Evolutionary conservation across 805 yeast species (phyloP), one percentile per base, ranked within the genome.

Genomic region (Schwanniomyces yamadae): DNA sequence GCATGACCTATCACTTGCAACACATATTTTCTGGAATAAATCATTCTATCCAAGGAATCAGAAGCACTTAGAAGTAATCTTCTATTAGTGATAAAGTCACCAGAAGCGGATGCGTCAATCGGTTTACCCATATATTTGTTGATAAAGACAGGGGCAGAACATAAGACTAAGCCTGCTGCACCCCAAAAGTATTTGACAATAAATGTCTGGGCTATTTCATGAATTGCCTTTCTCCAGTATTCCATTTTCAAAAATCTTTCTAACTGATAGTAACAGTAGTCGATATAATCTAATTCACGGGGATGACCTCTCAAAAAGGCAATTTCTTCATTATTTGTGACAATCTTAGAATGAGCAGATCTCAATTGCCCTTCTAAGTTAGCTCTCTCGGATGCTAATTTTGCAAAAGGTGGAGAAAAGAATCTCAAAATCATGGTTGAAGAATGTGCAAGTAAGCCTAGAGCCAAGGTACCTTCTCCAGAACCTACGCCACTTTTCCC

Each of bases 121-220:
- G 51, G 59, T 33, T 61, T 57, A 22, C 78, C 78, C 42, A 69
- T 61, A 35, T 77, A 74, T 34, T 78, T 69, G 41, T 72, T 68
- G 52, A 80, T 75, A 55, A 90, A 90, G 2, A 89, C 84, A 5
- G 98, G 97, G 3, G 90, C 79, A 2, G 96, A 80, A 61, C 97
- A 90, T 31, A 90, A 69, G 1, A 82, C 77, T 41, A 90, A 71
- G 8, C 98, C 98, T 21, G 93, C 87, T 2, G 96, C 98, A 43
- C 98, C 98, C 90, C 96, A 84, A 32, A 88, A 78, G 61, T 90
- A 90, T 63, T 90, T 90, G 42, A 90, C 90, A 36, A 88, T 80
- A 50, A 89, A 90, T 33, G 84, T 86, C 47, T 91, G 93, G 2
- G 91, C 84, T 47, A 86, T 76, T 53, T 89, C 89, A 60, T 89